phyloP scores from a whole-genome alignment of 805 yeast genomes.

The Candida chauliodis region DNA sequence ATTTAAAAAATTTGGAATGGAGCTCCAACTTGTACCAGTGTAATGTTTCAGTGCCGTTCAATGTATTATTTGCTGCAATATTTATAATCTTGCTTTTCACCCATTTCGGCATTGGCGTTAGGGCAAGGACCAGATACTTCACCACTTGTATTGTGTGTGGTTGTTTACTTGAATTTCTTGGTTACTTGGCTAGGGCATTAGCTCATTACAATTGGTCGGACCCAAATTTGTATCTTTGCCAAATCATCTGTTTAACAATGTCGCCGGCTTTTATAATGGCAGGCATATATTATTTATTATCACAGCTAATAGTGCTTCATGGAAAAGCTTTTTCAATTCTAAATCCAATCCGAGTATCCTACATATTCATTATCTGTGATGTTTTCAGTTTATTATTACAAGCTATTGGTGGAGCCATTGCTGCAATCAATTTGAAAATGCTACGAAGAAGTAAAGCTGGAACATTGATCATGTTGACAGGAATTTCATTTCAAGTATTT shows the following conservation, averaged over 20 bases:
- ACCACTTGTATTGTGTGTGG: constrained; percentile 55
- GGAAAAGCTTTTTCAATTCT: constrained; percentile 49
- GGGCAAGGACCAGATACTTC: constrained; percentile 63
- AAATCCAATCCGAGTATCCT: constrained; percentile 59
- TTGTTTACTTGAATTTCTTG: constrained; percentile 56
- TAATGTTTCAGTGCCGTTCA: constrained; percentile 51
- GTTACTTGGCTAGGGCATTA: constrained; percentile 60
- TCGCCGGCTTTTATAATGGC: constrained; percentile 87
- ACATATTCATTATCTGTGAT: constrained; percentile 65
- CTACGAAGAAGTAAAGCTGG: constrained; percentile 40
- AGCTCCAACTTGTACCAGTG: constrained; percentile 31
- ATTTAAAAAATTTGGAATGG: constrained; percentile 14
- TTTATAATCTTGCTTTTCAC: constrained; percentile 42
- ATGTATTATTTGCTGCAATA: constrained; percentile 51
- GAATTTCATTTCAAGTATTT: constrained; percentile 72
- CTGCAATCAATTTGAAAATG: constrained; percentile 43
- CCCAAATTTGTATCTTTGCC: constrained; percentile 50
- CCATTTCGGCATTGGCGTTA: constrained; percentile 29
- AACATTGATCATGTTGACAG: constrained; percentile 71
- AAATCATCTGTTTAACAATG: constrained; percentile 64
- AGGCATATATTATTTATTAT: constrained; percentile 71
- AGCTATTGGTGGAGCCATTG: constrained; percentile 74
- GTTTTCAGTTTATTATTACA: constrained; percentile 61
- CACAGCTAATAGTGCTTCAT: constrained; percentile 60
- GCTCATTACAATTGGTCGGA: constrained; percentile 34